phyloP scores from a whole-genome alignment of 2,329 filamentous ascomycete genomes.

The Remersonia thermophila region DNA sequence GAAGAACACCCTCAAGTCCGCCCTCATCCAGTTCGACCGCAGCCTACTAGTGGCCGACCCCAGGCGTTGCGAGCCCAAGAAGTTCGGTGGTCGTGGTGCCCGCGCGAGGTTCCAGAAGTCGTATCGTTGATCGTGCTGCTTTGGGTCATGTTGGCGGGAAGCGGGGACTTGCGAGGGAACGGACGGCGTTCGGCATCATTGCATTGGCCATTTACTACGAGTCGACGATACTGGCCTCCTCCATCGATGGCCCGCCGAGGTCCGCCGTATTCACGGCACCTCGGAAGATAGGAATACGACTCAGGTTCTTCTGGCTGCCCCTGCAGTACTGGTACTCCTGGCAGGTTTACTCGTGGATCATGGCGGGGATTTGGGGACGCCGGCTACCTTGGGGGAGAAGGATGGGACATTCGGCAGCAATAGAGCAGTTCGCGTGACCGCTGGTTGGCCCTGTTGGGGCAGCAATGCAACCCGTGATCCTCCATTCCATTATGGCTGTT shows the following conservation, averaged over 20 bases:
- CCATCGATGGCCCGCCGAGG: conserved; percentile 16
- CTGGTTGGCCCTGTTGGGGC: conserved; percentile 6
- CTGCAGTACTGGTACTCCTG: conserved; percentile 9
- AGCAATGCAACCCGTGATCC: conserved; percentile 12
- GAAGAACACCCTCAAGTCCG: conserved; percentile 99
- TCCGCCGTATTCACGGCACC: conserved; percentile 10
- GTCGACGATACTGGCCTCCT: conserved; percentile 17
- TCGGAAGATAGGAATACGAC: conserved; percentile 19
- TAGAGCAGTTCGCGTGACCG: conserved; percentile 13
- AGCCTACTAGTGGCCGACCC: conserved; percentile 93
- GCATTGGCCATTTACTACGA: conserved; percentile 18
- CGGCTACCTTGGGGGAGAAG: conserved; percentile 4
- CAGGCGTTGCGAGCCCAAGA: conserved; percentile 98
- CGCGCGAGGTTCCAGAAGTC: conserved; percentile 98
- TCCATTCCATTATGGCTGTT: conserved; percentile 1
- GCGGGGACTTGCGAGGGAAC: conserved; percentile 17
- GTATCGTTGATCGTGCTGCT: conserved; percentile 64
- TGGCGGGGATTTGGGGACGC: conserved; percentile 8
- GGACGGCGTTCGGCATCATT: conserved; percentile 20
- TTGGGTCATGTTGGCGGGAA: conserved; percentile 20
- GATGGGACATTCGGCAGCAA: conserved; percentile 9
- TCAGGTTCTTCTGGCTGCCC: conserved; percentile 14
- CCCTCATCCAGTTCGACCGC: conserved; percentile 63
- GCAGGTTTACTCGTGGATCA: conserved; percentile 9
- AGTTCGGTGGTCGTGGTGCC: conserved; percentile 88